These are phyloP conservation scores for Beta lomatogona DNA, from an alignment of 179 eudicot species.

Conservation along the genomic window DNA sequence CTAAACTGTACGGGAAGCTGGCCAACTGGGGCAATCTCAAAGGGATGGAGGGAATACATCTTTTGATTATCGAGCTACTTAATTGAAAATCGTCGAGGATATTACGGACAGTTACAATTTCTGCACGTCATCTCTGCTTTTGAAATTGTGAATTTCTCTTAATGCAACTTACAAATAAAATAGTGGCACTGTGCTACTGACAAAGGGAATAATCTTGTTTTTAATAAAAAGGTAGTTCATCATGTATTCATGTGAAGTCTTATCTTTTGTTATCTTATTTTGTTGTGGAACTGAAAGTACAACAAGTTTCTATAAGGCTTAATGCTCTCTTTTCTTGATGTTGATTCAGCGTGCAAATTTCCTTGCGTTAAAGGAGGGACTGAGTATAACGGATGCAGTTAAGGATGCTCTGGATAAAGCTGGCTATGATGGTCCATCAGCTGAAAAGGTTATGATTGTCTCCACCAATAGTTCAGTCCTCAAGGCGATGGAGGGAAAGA, in stretches of 20 bases:
- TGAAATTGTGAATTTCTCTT: too few relatives aligned
- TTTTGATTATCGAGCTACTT: too few relatives aligned
- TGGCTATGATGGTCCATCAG: constrained; percentile 42
- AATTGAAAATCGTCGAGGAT: too few relatives aligned
- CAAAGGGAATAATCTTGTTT: too few relatives aligned
- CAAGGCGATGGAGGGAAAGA: constrained; percentile 47
- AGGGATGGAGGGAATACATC: too few relatives aligned
- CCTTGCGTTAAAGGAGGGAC: constrained; percentile 66
- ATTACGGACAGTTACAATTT: too few relatives aligned
- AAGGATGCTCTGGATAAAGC: constrained; percentile 49
- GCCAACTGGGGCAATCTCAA: too few relatives aligned
- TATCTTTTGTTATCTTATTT: not conserved
- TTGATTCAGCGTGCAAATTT: constrained; percentile 70
- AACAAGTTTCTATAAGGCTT: not conserved
- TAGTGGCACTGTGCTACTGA: not conserved
- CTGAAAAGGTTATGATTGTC: constrained; percentile 63
- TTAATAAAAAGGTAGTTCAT: too few relatives aligned
- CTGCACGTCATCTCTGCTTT: too few relatives aligned
- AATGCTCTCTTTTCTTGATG: constrained; percentile 15
- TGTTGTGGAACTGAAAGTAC: not conserved
- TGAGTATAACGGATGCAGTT: constrained; percentile 63
- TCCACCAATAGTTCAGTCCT: constrained; percentile 79
- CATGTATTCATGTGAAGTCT: not conserved
- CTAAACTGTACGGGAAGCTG: too few relatives aligned
- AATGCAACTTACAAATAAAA: not conserved